phyloP scores from a whole-genome alignment of 2,329 filamentous ascomycete species.

The Fusarium stilboides region DNA sequence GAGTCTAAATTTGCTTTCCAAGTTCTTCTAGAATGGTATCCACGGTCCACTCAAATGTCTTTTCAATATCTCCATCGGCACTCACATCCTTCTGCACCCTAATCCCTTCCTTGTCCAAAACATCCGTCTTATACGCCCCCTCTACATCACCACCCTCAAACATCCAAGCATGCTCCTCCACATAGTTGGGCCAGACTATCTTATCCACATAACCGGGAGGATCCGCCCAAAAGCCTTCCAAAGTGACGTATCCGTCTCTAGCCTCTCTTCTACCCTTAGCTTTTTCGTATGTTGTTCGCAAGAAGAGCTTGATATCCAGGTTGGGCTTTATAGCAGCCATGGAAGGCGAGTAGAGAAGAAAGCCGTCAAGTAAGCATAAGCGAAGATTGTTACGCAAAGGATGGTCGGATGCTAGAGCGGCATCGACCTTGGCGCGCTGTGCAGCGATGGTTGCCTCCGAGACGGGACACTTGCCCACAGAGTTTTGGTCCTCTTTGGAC shows the following conservation, averaged over 20 bases:
- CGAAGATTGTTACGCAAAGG: slow-evolving; percentile 57
- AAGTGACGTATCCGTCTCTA: slow-evolving; percentile 82
- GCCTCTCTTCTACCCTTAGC: slow-evolving; percentile 78
- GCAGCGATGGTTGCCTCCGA: slow-evolving; percentile 62
- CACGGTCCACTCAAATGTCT: slow-evolving; percentile 78
- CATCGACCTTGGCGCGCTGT: slow-evolving; percentile 63
- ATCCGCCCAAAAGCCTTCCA: slow-evolving; percentile 95
- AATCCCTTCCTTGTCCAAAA: slow-evolving; percentile 62
- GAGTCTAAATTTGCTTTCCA: slow-evolving; percentile 48
- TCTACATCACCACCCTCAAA: slow-evolving; percentile 80
- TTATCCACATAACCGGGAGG: slow-evolving; percentile 94
- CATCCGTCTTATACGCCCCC: slow-evolving; percentile 64
- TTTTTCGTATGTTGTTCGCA: slow-evolving; percentile 76
- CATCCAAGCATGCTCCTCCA: slow-evolving; percentile 83
- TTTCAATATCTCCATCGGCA: slow-evolving; percentile 71
- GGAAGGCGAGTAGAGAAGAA: slow-evolving; percentile 80
- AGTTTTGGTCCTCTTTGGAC: slow-evolving; percentile 72
- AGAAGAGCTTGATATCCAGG: slow-evolving; percentile 84
- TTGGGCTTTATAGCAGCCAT: slow-evolving; percentile 70
- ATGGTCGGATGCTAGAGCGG: slow-evolving; percentile 62
- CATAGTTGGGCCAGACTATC: slow-evolving; percentile 97
- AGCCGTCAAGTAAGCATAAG: slow-evolving; percentile 88
- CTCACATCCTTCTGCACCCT: slow-evolving; percentile 63
- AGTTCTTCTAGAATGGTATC: slow-evolving; percentile 69
- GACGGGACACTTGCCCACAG: slow-evolving; percentile 69